Conservation (phyloP, 345 rosid species). For the Cardamine chenopodiifolia region DNA sequence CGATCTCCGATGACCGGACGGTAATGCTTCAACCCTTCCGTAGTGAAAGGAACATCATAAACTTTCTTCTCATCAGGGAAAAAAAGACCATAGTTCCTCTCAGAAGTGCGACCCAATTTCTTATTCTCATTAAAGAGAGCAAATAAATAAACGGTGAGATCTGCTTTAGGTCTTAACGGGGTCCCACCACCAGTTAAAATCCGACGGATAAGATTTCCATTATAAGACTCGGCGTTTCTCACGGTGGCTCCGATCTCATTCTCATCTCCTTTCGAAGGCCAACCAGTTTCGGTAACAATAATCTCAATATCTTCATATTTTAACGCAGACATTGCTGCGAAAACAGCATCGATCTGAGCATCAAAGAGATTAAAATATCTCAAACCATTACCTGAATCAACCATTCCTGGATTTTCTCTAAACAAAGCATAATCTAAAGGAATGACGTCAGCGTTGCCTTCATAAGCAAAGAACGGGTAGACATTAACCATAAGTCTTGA, state of each 20-base stretch:
- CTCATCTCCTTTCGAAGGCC: slow-evolving; percentile 91
- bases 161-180: slow-evolving; percentile 74
- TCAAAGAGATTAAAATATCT: slow-evolving; percentile 86
- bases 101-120: slow-evolving; percentile 81
- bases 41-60: slow-evolving; percentile 73
- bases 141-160: slow-evolving; percentile 85
- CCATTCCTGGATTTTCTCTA: slow-evolving; percentile 88
- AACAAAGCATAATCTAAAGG: slow-evolving; percentile 86
- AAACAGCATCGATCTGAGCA: slow-evolving; percentile 97
- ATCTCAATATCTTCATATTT: slow-evolving; percentile 72
- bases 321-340: slow-evolving; percentile 77
- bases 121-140: slow-evolving; percentile 91
- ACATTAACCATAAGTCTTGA: slow-evolving; percentile 90
- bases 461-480: slow-evolving; percentile 93
- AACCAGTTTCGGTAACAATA: slow-evolving; percentile 89
- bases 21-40: slow-evolving; percentile 59
- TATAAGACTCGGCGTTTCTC: slow-evolving; percentile 79
- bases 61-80: slow-evolving; percentile 80
- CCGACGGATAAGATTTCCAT: slow-evolving; percentile 83
- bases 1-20: slow-evolving; percentile 40
- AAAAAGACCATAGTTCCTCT: slow-evolving; percentile 91
- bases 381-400: slow-evolving; percentile 79
- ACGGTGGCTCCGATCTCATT: slow-evolving; percentile 74
- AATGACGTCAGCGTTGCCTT: slow-evolving; percentile 88
- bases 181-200: slow-evolving; percentile 88